A percentile compares a stretch with the other conserved stretches of the same genome.
phyloP scores from a whole-genome alignment of 1,139 yeast genomes.

The Entelexis paramagnoliae region DNA sequence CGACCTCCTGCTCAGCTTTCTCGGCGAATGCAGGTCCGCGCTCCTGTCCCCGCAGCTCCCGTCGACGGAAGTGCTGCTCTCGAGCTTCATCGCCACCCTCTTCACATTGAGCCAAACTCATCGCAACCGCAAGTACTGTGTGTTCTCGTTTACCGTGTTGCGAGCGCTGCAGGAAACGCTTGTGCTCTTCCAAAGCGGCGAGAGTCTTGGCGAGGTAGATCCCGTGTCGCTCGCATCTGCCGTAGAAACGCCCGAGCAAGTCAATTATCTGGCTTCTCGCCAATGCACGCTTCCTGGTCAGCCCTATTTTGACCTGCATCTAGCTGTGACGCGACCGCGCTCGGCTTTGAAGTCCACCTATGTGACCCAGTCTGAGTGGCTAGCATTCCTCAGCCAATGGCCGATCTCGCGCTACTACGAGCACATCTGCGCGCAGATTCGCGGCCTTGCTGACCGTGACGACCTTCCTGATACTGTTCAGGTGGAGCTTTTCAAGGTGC shows the following conservation, averaged over 20 bases:
- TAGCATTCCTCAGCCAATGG: constrained; percentile 9
- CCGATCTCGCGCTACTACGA: constrained; percentile 11
- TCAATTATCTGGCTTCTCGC: constrained; percentile 19
- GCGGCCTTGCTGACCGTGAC: constrained; percentile 5
- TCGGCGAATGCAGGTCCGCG: background rate
- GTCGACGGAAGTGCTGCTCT: constrained; percentile 17
- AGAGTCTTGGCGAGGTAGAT: background rate
- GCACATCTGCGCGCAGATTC: constrained; percentile 5
- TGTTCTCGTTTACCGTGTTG: constrained; percentile 13
- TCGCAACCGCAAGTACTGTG: constrained; percentile 10
- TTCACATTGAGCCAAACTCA: constrained; percentile 8
- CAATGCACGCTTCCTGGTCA: constrained; percentile 13
- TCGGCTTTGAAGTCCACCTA: background rate
- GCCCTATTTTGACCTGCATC: constrained; percentile 11
- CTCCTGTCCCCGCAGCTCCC: constrained; percentile 15
- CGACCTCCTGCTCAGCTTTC: background rate
- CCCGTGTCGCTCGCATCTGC: background rate
- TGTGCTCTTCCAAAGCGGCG: background rate
- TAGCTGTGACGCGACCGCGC: background rate
- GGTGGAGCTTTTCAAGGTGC: constrained; percentile 14
- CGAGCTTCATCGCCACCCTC: constrained; percentile 12
- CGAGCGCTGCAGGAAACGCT: constrained; percentile 8
- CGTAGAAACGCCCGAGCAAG: constrained; percentile 1
- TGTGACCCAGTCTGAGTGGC: constrained; percentile 6
- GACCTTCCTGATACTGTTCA: constrained; percentile 15